phyloP scores from a whole-genome alignment of 305 asterid genomes.

The Andrographis paniculata region DNA sequence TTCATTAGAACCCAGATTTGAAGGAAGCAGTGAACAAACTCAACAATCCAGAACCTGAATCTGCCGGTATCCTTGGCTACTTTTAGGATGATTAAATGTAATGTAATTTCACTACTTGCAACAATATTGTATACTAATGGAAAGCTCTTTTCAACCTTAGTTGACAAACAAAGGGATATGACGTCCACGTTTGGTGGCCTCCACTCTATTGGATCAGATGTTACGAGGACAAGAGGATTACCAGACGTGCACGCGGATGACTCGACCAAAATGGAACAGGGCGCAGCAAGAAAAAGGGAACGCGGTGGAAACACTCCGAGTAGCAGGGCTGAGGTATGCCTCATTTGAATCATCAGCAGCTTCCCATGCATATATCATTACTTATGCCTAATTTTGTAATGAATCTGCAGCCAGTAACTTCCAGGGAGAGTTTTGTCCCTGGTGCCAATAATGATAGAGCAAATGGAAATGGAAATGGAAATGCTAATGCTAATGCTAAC shows the following conservation, averaged over 20 bases:
- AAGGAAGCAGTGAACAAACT: conserved; percentile 34
- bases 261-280: conserved; percentile 48
- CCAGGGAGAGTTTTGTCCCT: conserved; percentile 65
- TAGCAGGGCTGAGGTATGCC: conserved; percentile 57
- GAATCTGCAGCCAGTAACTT: conserved; percentile 60
- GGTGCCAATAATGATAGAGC: conserved; percentile 41
- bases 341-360: background rate
- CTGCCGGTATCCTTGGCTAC: conserved; percentile 23
- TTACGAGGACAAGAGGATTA: conserved; percentile 63
- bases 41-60: conserved; percentile 27
- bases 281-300: conserved; percentile 36
- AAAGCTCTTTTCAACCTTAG: conserved; percentile 20
- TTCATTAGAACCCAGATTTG: conserved; percentile 44
- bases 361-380: background rate
- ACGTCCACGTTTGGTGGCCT: conserved; percentile 73
- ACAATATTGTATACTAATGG: background rate
- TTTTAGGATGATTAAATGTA: background rate
- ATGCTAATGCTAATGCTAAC: conserved; percentile 25
- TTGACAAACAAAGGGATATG: conserved; percentile 38
- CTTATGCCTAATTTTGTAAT: background rate
- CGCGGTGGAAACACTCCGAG: conserved; percentile 58
- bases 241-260: conserved; percentile 34
- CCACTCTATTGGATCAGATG: conserved; percentile 82
- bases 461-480: conserved; percentile 20
- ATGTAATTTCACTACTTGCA: background rate